Evolutionary conservation across 345 rosid genomes (phyloP).

Genomic region (Acer yangbiense): DNA sequence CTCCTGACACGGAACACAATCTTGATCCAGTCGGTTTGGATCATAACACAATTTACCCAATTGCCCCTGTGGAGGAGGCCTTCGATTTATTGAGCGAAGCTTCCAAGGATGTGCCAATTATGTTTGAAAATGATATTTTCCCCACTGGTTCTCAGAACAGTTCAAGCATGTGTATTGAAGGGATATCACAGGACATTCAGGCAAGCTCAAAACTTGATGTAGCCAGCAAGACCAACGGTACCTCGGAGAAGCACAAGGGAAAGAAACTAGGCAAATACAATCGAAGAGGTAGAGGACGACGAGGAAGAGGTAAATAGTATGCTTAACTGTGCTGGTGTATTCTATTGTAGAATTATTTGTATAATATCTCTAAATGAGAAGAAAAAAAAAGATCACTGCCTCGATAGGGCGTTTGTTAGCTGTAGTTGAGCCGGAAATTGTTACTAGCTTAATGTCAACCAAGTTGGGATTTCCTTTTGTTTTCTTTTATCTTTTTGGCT

Average conservation of each 20-base stretch:
- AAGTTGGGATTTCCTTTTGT: neutral
- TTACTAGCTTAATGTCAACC: neutral
- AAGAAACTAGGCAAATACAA: conserved; percentile 46
- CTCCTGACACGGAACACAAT: conserved; percentile 31
- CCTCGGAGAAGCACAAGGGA: conserved; percentile 42
- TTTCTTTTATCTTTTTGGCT: neutral
- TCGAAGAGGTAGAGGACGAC: conserved; percentile 50
- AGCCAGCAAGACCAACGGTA: conserved; percentile 32
- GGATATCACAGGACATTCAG: conserved; percentile 32
- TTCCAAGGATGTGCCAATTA: conserved; percentile 40
- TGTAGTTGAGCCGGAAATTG: conserved; percentile 18
- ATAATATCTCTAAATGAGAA: conserved; percentile 24
- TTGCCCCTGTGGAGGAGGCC: conserved; percentile 23
- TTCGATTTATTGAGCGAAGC: conserved; percentile 44
- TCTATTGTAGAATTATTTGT: conserved; percentile 26
- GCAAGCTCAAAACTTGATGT: conserved; percentile 35
- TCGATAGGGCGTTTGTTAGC: neutral
- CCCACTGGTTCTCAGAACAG: conserved; percentile 53
- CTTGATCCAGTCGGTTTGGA: conserved; percentile 18
- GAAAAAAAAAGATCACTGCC: neutral
- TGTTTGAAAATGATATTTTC: conserved; percentile 36
- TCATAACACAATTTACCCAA: conserved; percentile 18
- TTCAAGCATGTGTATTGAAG: conserved; percentile 52
- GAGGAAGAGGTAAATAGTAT: conserved; percentile 45
- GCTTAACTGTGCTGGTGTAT: neutral